Conservation (phyloP, 2,329 filamentous ascomycete species). For the Ceratocystis eucalypticola region DNA sequence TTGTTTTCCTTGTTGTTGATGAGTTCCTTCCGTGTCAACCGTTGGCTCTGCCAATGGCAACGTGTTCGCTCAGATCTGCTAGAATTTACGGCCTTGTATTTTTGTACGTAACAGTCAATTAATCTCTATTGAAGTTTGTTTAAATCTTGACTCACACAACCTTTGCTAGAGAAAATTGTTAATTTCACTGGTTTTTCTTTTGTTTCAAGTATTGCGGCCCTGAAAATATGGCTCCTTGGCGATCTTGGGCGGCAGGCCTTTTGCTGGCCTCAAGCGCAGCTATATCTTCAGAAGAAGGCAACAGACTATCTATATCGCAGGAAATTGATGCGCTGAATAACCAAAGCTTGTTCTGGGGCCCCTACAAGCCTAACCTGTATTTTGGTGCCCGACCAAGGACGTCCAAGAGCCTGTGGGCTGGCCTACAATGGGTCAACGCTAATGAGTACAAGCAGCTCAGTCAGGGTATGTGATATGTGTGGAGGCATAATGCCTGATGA, state of each 20-base stretch:
- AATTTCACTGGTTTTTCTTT: constrained; percentile 20
- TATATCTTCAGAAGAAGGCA: not conserved
- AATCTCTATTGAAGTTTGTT: not conserved
- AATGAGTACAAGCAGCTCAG: constrained; percentile 66
- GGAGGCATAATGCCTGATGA: constrained; percentile 42
- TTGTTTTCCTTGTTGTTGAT: not conserved
- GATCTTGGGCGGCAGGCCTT: constrained; percentile 17
- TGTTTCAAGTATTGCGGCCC: constrained; percentile 21
- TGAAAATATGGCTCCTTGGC: constrained; percentile 21
- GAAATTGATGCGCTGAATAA: constrained; percentile 40
- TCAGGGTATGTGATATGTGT: constrained; percentile 69
- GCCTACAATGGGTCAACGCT: constrained; percentile 77
- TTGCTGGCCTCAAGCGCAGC: constrained; percentile 15
- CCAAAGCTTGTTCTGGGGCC: constrained; percentile 85
- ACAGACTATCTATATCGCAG: not conserved
- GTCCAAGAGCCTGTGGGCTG: constrained; percentile 67
- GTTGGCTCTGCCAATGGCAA: not conserved
- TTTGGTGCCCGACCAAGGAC: constrained; percentile 78
- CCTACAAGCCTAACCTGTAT: constrained; percentile 86
- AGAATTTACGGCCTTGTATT: not conserved
- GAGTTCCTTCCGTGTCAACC: not conserved
- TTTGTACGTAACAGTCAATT: not conserved
- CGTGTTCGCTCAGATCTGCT: constrained; percentile 6
- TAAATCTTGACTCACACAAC: not conserved
- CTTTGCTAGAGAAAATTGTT: not conserved